Conservation (phyloP, 768 basidiomycete species). For the Psilocybe tampanensis region DNA sequence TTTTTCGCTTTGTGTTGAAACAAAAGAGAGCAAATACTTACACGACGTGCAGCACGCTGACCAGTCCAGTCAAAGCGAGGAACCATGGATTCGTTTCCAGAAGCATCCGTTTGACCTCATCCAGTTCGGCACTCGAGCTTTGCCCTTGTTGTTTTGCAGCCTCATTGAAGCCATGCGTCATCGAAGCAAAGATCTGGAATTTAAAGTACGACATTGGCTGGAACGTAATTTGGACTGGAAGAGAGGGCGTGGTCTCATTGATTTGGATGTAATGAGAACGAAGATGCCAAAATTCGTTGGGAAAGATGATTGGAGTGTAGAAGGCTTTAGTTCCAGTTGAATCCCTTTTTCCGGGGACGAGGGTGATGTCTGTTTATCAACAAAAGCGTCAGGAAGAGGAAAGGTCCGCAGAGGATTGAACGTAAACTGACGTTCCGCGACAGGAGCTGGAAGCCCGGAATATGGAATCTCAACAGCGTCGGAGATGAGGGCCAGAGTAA, state of each 20-base stretch:
- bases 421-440: conserved; percentile 59
- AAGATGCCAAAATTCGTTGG: conserved; percentile 95
- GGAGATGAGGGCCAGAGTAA: conserved; percentile 85
- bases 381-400: not conserved
- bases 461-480: conserved; percentile 61
- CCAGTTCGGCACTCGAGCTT: conserved; percentile 69
- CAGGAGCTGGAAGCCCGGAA: conserved; percentile 55
- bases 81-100: conserved; percentile 89
- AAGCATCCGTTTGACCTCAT: conserved; percentile 95
- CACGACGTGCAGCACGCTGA: conserved; percentile 87
- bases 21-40: conserved; percentile 44
- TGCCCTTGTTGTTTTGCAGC: conserved; percentile 77
- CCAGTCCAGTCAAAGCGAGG: conserved; percentile 79
- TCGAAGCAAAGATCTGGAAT: conserved; percentile 83
- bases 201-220: conserved; percentile 86
- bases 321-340: conserved; percentile 63
- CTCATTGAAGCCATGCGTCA: conserved; percentile 88
- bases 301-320: conserved; percentile 88
- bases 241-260: conserved; percentile 75
- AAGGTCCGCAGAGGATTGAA: conserved; percentile 11
- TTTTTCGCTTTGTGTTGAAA: too few species aligned
- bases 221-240: conserved; percentile 84
- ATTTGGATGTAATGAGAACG: conserved; percentile 82
- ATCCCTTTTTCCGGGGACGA: conserved; percentile 64
- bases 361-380: conserved; percentile 54